Evolutionary conservation across 257 asterid genomes (phyloP).

Genomic region (Solanum peruvianum): DNA sequence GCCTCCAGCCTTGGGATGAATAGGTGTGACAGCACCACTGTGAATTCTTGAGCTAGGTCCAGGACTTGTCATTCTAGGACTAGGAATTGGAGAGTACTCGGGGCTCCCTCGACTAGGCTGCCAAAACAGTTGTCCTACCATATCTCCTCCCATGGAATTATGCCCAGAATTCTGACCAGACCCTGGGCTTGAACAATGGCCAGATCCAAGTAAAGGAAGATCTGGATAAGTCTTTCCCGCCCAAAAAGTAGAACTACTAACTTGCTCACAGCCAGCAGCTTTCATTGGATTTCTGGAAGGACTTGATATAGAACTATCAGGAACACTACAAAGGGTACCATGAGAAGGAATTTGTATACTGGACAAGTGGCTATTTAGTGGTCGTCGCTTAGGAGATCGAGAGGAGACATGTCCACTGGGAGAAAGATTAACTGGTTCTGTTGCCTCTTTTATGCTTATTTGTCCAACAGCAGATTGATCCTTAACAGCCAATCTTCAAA

Average conservation of each 20-base stretch:
- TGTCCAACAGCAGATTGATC: slow-evolving; percentile 52
- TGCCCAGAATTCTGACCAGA: slow-evolving; percentile 98
- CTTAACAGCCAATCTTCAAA: slow-evolving; percentile 32
- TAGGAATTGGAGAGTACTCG: slow-evolving; percentile 81
- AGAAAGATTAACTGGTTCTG: slow-evolving; percentile 46
- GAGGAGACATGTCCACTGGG: slow-evolving; percentile 39
- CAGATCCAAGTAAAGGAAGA: slow-evolving; percentile 72
- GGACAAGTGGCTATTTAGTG: slow-evolving; percentile 46
- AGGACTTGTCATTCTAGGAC: slow-evolving; percentile 93
- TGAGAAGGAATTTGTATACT: slow-evolving; percentile 17
- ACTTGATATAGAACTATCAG: slow-evolving; percentile 94
- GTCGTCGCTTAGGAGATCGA: slow-evolving; percentile 40
- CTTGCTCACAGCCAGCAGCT: slow-evolving; percentile 53
- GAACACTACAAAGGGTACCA: slow-evolving; percentile 60
- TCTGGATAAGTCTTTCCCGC: slow-evolving; percentile 57
- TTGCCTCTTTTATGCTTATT: slow-evolving; percentile 37
- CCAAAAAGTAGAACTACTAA: slow-evolving; percentile 37
- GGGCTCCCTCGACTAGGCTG: slow-evolving; percentile 96
- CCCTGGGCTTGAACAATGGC: slow-evolving; percentile 98
- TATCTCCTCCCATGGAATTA: slow-evolving; percentile 96
- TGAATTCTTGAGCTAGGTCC: slow-evolving; percentile 97
- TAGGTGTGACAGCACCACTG: slow-evolving; percentile 95
- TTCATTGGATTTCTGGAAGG: slow-evolving; percentile 92
- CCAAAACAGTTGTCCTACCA: slow-evolving; percentile 77
- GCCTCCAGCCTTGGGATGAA: slow-evolving; percentile 88